Percentiles rank a stretch among this genome's conserved stretches.
Conservation (phyloP, 2,329 filamentous ascomycete genomes). For the Ophiostoma sp. region DNA sequence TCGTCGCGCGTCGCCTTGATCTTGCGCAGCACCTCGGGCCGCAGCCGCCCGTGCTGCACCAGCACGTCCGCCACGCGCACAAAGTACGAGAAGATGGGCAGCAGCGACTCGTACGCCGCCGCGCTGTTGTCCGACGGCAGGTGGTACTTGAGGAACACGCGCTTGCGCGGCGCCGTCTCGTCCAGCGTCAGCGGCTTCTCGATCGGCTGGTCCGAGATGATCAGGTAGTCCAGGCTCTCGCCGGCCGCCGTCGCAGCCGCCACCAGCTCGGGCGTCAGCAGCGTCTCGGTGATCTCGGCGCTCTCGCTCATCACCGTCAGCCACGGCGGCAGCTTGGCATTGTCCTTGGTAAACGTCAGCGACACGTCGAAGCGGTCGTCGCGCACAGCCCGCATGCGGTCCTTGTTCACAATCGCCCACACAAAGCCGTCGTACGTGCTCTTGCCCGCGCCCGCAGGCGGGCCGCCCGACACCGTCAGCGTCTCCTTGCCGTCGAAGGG, state of each 20-base stretch:
- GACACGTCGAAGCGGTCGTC: slow-evolving; percentile 93
- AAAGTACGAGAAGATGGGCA: slow-evolving; percentile 75
- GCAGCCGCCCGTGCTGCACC: slow-evolving; percentile 73
- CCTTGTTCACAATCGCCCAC: slow-evolving; percentile 93
- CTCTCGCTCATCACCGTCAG: slow-evolving; percentile 94
- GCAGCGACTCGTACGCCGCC: slow-evolving; percentile 51
- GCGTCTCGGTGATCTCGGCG: slow-evolving; percentile 81
- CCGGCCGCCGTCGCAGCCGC: slow-evolving; percentile 73
- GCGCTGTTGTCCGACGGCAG: slow-evolving; percentile 55
- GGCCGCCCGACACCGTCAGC: slow-evolving; percentile 60
- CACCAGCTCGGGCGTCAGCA: slow-evolving; percentile 83
- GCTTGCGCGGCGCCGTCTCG: slow-evolving; percentile 79
- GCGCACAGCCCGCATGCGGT: slow-evolving; percentile 80
- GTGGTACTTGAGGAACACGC: slow-evolving; percentile 71
- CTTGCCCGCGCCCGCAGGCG: slow-evolving; percentile 47
- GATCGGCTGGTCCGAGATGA: slow-evolving; percentile 81
- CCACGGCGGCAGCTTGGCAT: slow-evolving; percentile 83
- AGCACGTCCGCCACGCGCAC: slow-evolving; percentile 79
- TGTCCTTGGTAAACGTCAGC: slow-evolving; percentile 88
- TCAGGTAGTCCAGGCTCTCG: slow-evolving; percentile 76
- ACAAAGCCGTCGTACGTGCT: slow-evolving; percentile 84
- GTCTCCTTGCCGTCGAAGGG: slow-evolving; percentile 90
- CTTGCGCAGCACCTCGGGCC: slow-evolving; percentile 82
- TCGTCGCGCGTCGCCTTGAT: slow-evolving; percentile 75
- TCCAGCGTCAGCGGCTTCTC: slow-evolving; percentile 86